phyloP scores from a whole-genome alignment of 768 basidiomycete species.

The Mycena crocata region DNA sequence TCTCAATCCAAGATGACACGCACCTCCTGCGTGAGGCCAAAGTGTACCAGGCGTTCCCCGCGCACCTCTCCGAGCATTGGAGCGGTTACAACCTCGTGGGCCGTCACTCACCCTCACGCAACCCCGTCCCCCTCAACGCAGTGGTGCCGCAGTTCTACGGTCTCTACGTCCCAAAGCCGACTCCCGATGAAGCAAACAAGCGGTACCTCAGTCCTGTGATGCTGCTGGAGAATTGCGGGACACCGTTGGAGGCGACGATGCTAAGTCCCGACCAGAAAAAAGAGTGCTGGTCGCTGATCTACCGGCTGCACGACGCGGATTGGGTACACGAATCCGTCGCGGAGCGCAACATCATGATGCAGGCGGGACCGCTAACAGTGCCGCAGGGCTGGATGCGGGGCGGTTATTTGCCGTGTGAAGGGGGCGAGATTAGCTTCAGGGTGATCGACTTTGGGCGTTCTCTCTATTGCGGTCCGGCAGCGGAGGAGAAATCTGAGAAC shows the following conservation, averaged over 20 bases:
- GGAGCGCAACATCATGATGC: slow-evolving; percentile 52
- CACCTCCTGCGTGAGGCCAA: slow-evolving; percentile 55
- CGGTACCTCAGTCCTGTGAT: slow-evolving; percentile 54
- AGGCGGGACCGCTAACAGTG: slow-evolving; percentile 46
- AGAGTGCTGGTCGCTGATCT: slow-evolving; percentile 55
- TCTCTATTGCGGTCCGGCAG: slow-evolving; percentile 19
- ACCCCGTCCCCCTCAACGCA: slow-evolving; percentile 60
- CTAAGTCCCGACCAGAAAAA: slow-evolving; percentile 54
- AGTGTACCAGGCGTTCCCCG: slow-evolving; percentile 59
- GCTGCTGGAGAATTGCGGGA: slow-evolving; percentile 57
- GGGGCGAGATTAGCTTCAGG: slow-evolving; percentile 47
- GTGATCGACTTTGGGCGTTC: slow-evolving; percentile 56
- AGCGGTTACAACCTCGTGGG: slow-evolving; percentile 58
- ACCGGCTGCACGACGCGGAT: slow-evolving; percentile 49
- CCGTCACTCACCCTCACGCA: slow-evolving; percentile 53
- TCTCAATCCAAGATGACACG: slow-evolving; percentile 50
- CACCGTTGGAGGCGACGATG: slow-evolving; percentile 36
- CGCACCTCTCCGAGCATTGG: slow-evolving; percentile 61
- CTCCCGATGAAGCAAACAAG: not conserved
- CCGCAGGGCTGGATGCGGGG: slow-evolving; percentile 26
- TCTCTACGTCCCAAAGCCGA: slow-evolving; percentile 55
- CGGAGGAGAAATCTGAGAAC: not conserved
- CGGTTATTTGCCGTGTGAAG: no score
- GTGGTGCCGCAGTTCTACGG: slow-evolving; percentile 76
- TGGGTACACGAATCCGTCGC: slow-evolving; percentile 53